These are phyloP conservation scores for Sporopachydermia lactativora DNA, from an alignment of 805 yeast species.

Conservation along the genomic window DNA sequence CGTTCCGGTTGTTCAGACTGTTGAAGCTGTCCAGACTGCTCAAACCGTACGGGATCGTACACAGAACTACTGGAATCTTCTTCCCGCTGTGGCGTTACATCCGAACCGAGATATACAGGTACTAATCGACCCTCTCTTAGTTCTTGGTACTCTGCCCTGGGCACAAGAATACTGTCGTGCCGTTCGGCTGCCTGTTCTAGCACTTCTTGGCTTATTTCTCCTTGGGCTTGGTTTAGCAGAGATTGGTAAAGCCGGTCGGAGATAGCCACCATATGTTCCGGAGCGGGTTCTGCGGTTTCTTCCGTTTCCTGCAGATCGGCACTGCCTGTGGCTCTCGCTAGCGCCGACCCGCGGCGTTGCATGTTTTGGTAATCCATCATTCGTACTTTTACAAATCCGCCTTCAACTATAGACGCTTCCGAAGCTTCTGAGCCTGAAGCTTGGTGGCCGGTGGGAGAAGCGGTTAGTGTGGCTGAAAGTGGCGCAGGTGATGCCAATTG, in stretches of 20 bases:
- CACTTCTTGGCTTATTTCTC: constrained; percentile 12
- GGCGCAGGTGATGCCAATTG: too few species aligned
- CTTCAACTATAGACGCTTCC: constrained; percentile 5
- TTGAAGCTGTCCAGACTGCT: neutral
- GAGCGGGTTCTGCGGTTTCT: neutral
- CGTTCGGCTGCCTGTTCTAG: constrained; percentile 28
- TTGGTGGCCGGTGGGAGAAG: neutral
- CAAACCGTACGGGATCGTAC: neutral
- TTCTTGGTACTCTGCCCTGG: constrained; percentile 20
- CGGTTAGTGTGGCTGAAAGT: neutral
- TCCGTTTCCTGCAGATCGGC: neutral
- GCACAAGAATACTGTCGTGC: constrained; percentile 39
- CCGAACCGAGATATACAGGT: neutral
- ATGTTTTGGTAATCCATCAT: neutral
- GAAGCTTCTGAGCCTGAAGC: constrained; percentile 5
- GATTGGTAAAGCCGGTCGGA: neutral
- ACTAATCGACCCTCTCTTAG: neutral
- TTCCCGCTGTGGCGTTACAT: neutral
- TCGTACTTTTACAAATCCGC: constrained; percentile 2
- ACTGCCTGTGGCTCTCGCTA: constrained; percentile 1
- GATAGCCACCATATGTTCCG: constrained; percentile 2
- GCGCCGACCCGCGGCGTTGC: neutral
- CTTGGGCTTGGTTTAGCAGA: constrained; percentile 2
- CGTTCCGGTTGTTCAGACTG: neutral
- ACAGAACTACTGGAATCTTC: neutral